A percentile compares a stretch with the other conserved stretches of the same genome.
These are phyloP conservation scores for Lichenothelia convexa DNA, from an alignment of 495 filamentous ascomycete genomes.

Conservation along the genomic window DNA sequence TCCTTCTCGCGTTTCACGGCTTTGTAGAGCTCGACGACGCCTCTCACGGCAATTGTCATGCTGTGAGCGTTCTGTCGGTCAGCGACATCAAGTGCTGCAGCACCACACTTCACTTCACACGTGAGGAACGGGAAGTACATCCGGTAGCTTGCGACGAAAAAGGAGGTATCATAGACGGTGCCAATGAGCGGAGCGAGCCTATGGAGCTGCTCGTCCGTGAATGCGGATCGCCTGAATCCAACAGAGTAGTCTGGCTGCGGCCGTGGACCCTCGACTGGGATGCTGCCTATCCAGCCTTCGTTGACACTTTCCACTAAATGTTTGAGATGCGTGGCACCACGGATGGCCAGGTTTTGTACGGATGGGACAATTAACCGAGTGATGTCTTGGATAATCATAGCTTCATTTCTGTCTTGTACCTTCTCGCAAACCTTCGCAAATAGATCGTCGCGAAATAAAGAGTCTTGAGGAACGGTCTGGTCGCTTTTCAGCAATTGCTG, in stretches of 20 bases:
- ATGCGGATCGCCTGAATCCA: constrained; percentile 23
- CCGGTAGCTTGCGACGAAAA: constrained; percentile 8
- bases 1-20: constrained; percentile 16
- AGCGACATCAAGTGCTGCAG: constrained; percentile 9
- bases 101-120: constrained; percentile 10
- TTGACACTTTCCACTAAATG: constrained; percentile 8
- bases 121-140: constrained; percentile 14
- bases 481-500: constrained; percentile 15
- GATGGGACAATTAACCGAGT: constrained; percentile 4
- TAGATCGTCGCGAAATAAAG: constrained; percentile 17
- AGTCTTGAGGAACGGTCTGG: constrained; percentile 18
- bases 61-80: constrained; percentile 13
- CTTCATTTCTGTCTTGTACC: constrained; percentile 4
- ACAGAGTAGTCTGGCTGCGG: constrained; percentile 17
- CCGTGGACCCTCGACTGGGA: constrained; percentile 8
- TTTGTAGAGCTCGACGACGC: constrained; percentile 7
- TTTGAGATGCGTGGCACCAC: constrained; percentile 8
- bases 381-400: constrained; percentile 4
- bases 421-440: constrained; percentile 3
- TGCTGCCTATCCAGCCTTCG: constrained; percentile 10
- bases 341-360: constrained; percentile 1
- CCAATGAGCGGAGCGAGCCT: constrained; percentile 24
- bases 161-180: constrained; percentile 7
- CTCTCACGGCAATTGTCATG: constrained; percentile 2
- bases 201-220: constrained; percentile 23